Base-by-base conservation (phyloP, 2,329 filamentous ascomycete species). In the Epichloe bromicola region DNA sequence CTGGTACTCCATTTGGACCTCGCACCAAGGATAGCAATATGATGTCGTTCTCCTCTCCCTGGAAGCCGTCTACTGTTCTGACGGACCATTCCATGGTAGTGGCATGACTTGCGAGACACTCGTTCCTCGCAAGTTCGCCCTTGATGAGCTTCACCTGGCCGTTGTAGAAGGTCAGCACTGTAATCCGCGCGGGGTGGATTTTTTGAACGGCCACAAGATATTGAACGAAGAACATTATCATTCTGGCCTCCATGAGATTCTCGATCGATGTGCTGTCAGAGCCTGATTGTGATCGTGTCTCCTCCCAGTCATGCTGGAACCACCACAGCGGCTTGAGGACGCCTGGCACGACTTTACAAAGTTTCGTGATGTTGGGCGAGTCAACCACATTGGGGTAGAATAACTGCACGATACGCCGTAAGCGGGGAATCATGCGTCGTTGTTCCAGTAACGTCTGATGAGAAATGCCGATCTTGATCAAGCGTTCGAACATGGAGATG, bases 21-120 rank as follows among this genome's bases (percentile, higher is more conserved):
- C 90, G 78, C 3, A 93, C 88, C 0, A 95, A 70, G 0, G 89
- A 95, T 0, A 95, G 70, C 2, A 95, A 63, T 10, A 96, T 74
- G 8, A 95, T 73, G 23, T 90, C 85, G 55, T 95, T 95, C 62
- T 95, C 88, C 59, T 95, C 88, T 12, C 89, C 89, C 63, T 95
- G 89, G 60, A 91, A 95, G 0, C 85, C 87, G 60, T 95, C 90
- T 0, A 96, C 86, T 0, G 89, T 95, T 36, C 80, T 78, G 1
- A 95, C 83, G 2, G 83, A 83, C 60, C 59, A 66, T 38, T 57
- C 76, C 61, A 61, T 38, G 40, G 39, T 26, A 8, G 34, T 6
- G 11, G 39, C 19, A 64, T 6, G 62, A 30, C 40, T 38, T 20
- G 48, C 60, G 19, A 61, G 55, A 40, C 51, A 45, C 10, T 34